Conservation (phyloP, 345 rosid species). For the Populus ilicifolia region DNA sequence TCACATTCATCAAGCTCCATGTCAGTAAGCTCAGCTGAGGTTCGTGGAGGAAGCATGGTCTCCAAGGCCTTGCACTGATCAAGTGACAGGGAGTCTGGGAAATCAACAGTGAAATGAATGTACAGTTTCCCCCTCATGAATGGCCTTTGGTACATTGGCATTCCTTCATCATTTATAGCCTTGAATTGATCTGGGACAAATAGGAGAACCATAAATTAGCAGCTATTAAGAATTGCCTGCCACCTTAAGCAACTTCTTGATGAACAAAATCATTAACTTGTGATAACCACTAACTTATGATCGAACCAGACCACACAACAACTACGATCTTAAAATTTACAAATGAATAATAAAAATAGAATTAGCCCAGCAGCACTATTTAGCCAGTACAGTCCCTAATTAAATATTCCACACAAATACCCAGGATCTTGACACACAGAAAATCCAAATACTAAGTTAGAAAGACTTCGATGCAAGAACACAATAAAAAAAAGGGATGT, state of each 20-base stretch:
- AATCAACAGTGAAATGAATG: slow-evolving; percentile 54
- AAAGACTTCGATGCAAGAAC: not conserved
- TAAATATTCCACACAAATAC: not conserved
- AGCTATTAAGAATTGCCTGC: not conserved
- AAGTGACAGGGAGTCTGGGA: slow-evolving; percentile 51
- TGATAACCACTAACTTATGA: too few species aligned
- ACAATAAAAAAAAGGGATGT: not conserved
- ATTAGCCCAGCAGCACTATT: not conserved
- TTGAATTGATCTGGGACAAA: slow-evolving; percentile 24
- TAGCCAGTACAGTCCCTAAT: not conserved
- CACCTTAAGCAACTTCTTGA: too few species aligned
- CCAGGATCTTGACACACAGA: not conserved
- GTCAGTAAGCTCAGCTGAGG: slow-evolving; percentile 33
- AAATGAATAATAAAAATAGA: not conserved
- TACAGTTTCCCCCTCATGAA: slow-evolving; percentile 69
- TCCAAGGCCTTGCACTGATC: slow-evolving; percentile 53
- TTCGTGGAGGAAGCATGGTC: slow-evolving; percentile 44
- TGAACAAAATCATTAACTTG: too few species aligned
- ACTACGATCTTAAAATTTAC: not conserved
- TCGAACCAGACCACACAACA: not conserved
- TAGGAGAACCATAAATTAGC: not conserved
- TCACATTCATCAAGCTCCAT: slow-evolving; percentile 74
- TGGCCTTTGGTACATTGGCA: slow-evolving; percentile 40
- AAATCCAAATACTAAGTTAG: not conserved
- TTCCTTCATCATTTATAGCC: slow-evolving; percentile 32